Conservation (phyloP, 495 filamentous ascomycete species). For the Xylaria nigripes region DNA sequence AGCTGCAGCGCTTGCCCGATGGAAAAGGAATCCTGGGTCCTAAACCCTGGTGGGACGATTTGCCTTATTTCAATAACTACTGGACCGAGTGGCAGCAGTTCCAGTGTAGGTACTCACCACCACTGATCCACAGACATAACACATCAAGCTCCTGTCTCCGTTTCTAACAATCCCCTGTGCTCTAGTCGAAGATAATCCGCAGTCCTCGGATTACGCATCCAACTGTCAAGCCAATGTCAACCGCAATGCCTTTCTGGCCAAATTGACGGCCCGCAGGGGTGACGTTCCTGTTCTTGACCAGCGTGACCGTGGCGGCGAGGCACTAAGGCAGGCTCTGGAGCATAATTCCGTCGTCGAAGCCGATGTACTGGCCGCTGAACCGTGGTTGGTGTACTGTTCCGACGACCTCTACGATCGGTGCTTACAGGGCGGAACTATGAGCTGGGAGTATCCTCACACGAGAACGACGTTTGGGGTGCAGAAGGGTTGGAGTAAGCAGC, state of each 20-base stretch:
- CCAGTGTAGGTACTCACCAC: not conserved
- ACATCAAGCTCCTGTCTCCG: not conserved
- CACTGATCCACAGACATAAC: not conserved
- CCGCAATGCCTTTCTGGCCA: constrained; percentile 12
- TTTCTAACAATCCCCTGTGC: not conserved
- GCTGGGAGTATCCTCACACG: constrained; percentile 6
- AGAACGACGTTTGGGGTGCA: constrained; percentile 6
- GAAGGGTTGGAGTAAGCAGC: constrained; percentile 9
- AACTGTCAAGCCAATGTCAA: constrained; percentile 6
- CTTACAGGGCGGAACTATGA: not conserved
- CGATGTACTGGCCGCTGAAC: constrained; percentile 2
- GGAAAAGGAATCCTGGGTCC: constrained; percentile 9
- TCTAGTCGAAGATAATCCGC: not conserved
- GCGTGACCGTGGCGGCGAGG: constrained; percentile 8
- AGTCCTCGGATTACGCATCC: not conserved
- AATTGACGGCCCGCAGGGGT: constrained; percentile 3
- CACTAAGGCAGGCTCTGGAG: constrained; percentile 8
- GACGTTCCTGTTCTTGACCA: constrained; percentile 7
- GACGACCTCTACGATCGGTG: constrained; percentile 5
- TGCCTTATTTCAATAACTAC: constrained; percentile 10
- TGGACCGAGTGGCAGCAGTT: constrained; percentile 11
- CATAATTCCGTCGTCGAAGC: not conserved
- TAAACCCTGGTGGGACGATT: constrained; percentile 7
- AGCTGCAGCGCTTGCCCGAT: constrained; percentile 9
- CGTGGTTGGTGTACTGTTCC: constrained; percentile 6